Base-by-base conservation (phyloP, 495 filamentous ascomycete species). In the Aspergillus affinis region DNA sequence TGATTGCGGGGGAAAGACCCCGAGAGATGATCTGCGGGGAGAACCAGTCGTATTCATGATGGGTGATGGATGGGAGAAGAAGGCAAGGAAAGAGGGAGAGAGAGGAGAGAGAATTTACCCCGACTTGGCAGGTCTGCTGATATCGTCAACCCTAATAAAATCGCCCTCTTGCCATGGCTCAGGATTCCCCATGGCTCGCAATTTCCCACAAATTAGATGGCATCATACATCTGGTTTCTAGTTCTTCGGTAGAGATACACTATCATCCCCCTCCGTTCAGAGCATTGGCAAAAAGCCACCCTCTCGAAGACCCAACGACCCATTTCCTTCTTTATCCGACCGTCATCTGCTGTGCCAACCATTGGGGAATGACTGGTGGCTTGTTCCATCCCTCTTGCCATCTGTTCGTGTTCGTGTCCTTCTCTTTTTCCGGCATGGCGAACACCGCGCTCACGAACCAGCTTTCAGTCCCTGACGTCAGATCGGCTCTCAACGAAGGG, bases 371-470 rank as follows among this genome's bases (percentile, higher is more conserved):
- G 59, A 65, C 69, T 0, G 84, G 84, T 55, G 73, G 69, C 41
- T 69, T 72, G 18, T 81, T 76, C 85, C 86, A 88, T 23, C 56
- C 72, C 19, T 57, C 55, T 60, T 65, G 71, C 61, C 69, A 74
- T 55, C 56, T 56, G 51, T 60, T 65, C 64, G 64, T 63, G 6
- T 59, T 63, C 64, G 64, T 63, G 6, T 59, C 62, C 20, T 60
- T 64, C 7, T 52, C 21, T 46, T 61, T 59, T 12, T 55, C 71
- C n/a, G 77, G 78, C 54, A 80, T 49, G 6, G 75, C 80, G 74
- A 75, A 83, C 26, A 84, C 79, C 5, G 76, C 81, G 2, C 75
- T 79, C 15, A 77, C 80, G 55, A 82, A 75, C 80, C 81, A 84
- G 20, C 59, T 64, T 13, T 68, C 69, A 17, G 69, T 61, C 0